Base-by-base conservation (phyloP, 768 basidiomycete genomes). In the Mycena epipterygia region DNA sequence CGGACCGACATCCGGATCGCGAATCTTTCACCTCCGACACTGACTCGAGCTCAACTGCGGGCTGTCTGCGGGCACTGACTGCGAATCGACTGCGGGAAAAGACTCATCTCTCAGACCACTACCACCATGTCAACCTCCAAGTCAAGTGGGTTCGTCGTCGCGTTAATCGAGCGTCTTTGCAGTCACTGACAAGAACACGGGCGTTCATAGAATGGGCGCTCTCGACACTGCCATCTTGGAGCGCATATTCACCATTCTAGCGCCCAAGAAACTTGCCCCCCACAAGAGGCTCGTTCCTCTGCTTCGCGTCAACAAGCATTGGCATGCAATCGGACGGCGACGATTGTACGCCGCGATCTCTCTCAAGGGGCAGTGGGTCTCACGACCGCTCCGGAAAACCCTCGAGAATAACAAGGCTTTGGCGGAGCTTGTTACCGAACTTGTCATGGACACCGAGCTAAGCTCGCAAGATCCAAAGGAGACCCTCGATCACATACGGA, bases 391-490 rank as follows among this genome's bases (percentile, higher is more conserved):
- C 5, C 69, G 64, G 2, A 52, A 32, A 11, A 65, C 69, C 33
- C 64, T 70, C 27, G 51, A 65, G 25, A 25, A 3, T 17, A 65
- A 53, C 35, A 23, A 23, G 2, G 63, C 6, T 5, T 52, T 70
- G 27, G 69, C 69, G 12, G 49, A 19, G 21, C 48, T 65, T 13
- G 63, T 70, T 5, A 39, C 23, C 2, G 68, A 70, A 30, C 68
- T 70, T 14, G 68, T 70, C 3, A 25, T 70, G 48, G 68, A 70
- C 58, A 70, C 69, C 21, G 69, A 70, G 63, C 64, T 70, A 0
- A 65, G 69, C 44, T 13, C 49, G 25, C 69, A 70, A 52, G 64
- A 61, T 14, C 57, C 63, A 0, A 17, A 48, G 64, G 69, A 70
- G 58, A 70, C 69, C 19, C 41, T 19, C 19, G 69, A 70, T 25